These are phyloP conservation scores for Pestalotiopsis sp. DNA, from an alignment of 2,329 filamentous ascomycete genomes.

Conservation along the genomic window DNA sequence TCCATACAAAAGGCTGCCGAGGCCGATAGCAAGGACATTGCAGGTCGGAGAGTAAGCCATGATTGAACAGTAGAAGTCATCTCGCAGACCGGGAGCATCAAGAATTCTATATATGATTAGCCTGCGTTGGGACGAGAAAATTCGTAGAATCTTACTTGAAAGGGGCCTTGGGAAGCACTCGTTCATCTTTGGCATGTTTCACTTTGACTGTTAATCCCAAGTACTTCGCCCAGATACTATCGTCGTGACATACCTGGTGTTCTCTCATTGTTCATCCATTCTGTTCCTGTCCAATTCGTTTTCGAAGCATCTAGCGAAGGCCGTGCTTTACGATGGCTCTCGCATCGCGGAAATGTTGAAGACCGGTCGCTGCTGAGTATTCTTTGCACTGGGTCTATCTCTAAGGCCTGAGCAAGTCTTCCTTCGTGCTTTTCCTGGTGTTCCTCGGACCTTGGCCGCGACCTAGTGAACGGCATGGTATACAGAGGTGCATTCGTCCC, in stretches of 20 bases:
- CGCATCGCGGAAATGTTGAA: slow-evolving; percentile 29
- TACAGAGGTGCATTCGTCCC: slow-evolving; percentile 73
- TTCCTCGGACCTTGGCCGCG: slow-evolving; percentile 50
- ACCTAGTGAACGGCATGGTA: slow-evolving; percentile 49
- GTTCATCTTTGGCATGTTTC: slow-evolving; percentile 26
- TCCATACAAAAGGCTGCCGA: slow-evolving; percentile 78
- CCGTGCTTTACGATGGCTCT: slow-evolving; percentile 27
- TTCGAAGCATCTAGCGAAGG: slow-evolving; percentile 28
- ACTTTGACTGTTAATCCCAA: slow-evolving; percentile 12
- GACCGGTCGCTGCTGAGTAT: slow-evolving; percentile 59
- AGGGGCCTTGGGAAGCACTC: slow-evolving; percentile 67
- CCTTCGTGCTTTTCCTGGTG: slow-evolving; percentile 70
- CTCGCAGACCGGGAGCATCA: slow-evolving; percentile 84
- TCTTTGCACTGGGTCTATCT: slow-evolving; percentile 70
- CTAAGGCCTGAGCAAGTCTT: slow-evolving; percentile 77
- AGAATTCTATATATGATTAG: slow-evolving; percentile 64
- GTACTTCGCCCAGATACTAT: slow-evolving; percentile 13
- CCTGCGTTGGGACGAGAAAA: neutral
- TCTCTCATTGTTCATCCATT: slow-evolving; percentile 36
- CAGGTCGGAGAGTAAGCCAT: slow-evolving; percentile 80
- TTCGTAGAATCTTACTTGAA: slow-evolving; percentile 63
- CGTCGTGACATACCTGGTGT: slow-evolving; percentile 19
- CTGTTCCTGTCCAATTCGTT: slow-evolving; percentile 43
- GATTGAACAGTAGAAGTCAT: slow-evolving; percentile 94
- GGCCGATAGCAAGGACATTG: slow-evolving; percentile 79